These are phyloP conservation scores for Kodamaea leandrae DNA, from an alignment of 805 yeast genomes.

Conservation along the genomic window DNA sequence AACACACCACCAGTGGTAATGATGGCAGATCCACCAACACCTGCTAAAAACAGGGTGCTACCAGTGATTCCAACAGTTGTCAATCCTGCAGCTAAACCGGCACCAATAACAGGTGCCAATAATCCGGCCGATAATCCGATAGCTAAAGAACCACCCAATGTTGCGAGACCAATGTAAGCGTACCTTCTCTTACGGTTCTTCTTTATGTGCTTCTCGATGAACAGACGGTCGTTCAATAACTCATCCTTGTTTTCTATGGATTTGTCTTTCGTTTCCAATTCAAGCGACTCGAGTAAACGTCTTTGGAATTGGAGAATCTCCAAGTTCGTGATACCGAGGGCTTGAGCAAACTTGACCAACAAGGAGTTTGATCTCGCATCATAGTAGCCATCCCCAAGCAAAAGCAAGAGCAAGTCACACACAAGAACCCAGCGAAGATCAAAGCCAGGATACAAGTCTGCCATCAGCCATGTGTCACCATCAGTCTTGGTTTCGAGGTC, in stretches of 20 bases:
- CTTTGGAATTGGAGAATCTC: conserved; percentile 89
- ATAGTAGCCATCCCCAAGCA: conserved; percentile 79
- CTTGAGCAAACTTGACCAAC: conserved; percentile 63
- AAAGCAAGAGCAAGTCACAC: conserved; percentile 81
- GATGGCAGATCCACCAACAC: conserved; percentile 93
- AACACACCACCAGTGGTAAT: conserved; percentile 91
- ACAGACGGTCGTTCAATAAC: conserved; percentile 74
- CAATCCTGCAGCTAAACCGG: conserved; percentile 96
- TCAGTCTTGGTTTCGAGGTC: conserved; percentile 7
- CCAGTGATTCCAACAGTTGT: conserved; percentile 94
- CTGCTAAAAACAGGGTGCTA: conserved; percentile 89
- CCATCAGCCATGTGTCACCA: conserved; percentile 8
- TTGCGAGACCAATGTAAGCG: conserved; percentile 90
- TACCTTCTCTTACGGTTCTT: conserved; percentile 62
- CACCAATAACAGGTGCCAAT: conserved; percentile 96
- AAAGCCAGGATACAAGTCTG: conserved; percentile 20
- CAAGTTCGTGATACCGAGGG: conserved; percentile 54
- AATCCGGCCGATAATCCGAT: conserved; percentile 94
- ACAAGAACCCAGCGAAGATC: conserved; percentile 92
- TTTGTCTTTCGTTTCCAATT: conserved; percentile 59
- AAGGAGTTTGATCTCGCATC: conserved; percentile 86
- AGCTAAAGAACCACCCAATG: conserved; percentile 92
- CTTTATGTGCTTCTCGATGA: conserved; percentile 70
- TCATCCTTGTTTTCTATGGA: conserved; percentile 63
- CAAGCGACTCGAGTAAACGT: conserved; percentile 84